Base-by-base conservation (phyloP, 257 asterid species). In the Salvia splendens region DNA sequence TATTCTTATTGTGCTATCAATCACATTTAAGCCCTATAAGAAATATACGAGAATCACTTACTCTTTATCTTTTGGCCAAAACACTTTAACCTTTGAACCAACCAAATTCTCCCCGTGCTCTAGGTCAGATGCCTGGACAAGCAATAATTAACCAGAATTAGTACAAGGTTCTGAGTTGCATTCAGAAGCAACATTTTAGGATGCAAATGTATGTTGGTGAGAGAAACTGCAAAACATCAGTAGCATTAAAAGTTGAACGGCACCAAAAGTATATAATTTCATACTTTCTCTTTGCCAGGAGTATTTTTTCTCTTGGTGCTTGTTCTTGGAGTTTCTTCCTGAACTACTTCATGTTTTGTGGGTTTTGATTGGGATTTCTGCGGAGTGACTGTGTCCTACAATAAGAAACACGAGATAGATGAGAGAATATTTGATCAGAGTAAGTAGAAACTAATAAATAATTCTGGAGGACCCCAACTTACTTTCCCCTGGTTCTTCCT, bases 41-140 rank as follows among this genome's bases (percentile, higher is more conserved):
- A 30, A 65, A 59, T 49, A 55, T 47, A 42, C 55, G 45, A 54
- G 47, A 58, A 73, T 61, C 73, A 76, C 98, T 87, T 82, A 94
- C 99, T 0, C 8, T 16, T 47, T 61, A 86, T 94, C 99, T 16
- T 72, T 30, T 0, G 98, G 99, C 99, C 99, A 94, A 89, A 87
- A 94, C 64, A 94, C 96, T 79, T 77, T 89, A 67, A 94, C 84
- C 79, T 73, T 89, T 55, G 84, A 73, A 74, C 97, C 96, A 76
- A 91, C 86, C 80, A 91, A 75, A 72, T 75, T 77, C 79, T 84
- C 71, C 40, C 80, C 95, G 11, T 67, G 73, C 72, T 77, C 81
- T 36, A 12, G 17, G 42, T 63, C 90, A 41, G 86, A 79, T 52
- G 76, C 89, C 99, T 94, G 80, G 70, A 72, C 35, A 61, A 75